Base-by-base conservation (phyloP, 768 basidiomycete species). In the Boletus rex-veris region DNA sequence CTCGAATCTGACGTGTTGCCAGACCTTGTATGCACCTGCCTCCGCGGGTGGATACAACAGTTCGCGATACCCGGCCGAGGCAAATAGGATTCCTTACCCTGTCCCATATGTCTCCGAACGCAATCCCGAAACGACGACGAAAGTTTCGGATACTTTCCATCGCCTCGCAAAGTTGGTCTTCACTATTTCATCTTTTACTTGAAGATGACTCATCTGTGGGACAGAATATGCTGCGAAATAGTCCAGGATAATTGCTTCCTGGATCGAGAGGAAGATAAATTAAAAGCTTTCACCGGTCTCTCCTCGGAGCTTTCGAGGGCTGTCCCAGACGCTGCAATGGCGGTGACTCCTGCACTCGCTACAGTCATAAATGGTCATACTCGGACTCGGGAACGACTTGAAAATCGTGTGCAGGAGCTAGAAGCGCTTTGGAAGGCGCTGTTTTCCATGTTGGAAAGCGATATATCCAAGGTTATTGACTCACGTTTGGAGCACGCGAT, bases 231-330 rank as follows among this genome's bases (percentile, higher is more conserved):
- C 26, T 75, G 73, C 43, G 68, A 79, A 59, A 69, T 76, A 44
- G 71, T 78, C 47, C 73, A 75, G 64, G 71, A 79, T 49, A 69
- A 70, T 16, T 74, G 73, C 50, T 66, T 67, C 43, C 70, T 77
- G 37, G 73, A 74, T 40, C 71, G 66, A 52, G 80, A 80, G 58
- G 77, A 75, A 54, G 70, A 73, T 47, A 81, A 79, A 60, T 58
- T 78, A 37, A 71, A 76, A 54, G 77, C 77, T 3, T 82, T 78
- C 54, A 78, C 73, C 3, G 75, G 77, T 33, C 69, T 83, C 45
- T 79, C 79, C 8, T 66, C 75, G 37, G 72, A 77, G 15, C 70
- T 83, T 30, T 75, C 79, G 14, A 74, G 72, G 55, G 72, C 77
- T 37, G 76, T 78, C 33, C 60, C 70, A 5, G 66, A 73, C 5